phyloP scores from a whole-genome alignment of 495 filamentous ascomycete genomes.

The Aspergillus sparsus region DNA sequence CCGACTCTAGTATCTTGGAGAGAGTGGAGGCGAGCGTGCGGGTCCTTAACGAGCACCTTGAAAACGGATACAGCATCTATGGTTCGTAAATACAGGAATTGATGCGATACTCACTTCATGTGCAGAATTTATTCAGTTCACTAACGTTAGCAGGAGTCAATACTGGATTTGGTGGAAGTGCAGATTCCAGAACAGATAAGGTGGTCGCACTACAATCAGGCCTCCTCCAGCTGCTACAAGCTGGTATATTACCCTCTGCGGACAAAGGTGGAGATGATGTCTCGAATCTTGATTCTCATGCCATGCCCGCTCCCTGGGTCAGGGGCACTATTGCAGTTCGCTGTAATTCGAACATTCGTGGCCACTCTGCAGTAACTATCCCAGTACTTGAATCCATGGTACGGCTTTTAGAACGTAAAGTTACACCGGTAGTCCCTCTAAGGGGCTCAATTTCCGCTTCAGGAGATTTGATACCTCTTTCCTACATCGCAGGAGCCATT shows the following conservation, averaged over 20 bases:
- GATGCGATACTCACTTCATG: not conserved
- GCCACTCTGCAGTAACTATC: conserved; percentile 58
- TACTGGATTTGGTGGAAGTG: conserved; percentile 68
- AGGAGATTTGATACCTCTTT: conserved; percentile 61
- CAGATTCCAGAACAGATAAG: conserved; percentile 52
- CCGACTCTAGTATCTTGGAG: conserved; percentile 19
- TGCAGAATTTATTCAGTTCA: not conserved
- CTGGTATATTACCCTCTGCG: conserved; percentile 47
- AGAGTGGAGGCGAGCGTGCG: conserved; percentile 22
- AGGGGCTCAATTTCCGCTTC: conserved; percentile 64
- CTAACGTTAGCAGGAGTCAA: conserved; percentile 51
- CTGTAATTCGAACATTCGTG: conserved; percentile 55
- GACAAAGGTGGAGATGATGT: conserved; percentile 27
- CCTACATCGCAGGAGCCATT: conserved; percentile 60
- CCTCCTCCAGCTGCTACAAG: conserved; percentile 54
- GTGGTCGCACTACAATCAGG: conserved; percentile 50
- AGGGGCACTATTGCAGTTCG: conserved; percentile 58
- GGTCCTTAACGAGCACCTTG: conserved; percentile 23
- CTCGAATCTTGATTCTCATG: conserved; percentile 25
- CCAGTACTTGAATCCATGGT: conserved; percentile 50
- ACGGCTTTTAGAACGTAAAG: conserved; percentile 46
- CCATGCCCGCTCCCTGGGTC: conserved; percentile 56
- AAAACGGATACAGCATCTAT: conserved; percentile 24
- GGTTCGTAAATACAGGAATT: conserved; percentile 14
- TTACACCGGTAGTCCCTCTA: conserved; percentile 57